Conservation (phyloP, 177 flowering plant genomes). For the Vitis hybrid region DNA sequence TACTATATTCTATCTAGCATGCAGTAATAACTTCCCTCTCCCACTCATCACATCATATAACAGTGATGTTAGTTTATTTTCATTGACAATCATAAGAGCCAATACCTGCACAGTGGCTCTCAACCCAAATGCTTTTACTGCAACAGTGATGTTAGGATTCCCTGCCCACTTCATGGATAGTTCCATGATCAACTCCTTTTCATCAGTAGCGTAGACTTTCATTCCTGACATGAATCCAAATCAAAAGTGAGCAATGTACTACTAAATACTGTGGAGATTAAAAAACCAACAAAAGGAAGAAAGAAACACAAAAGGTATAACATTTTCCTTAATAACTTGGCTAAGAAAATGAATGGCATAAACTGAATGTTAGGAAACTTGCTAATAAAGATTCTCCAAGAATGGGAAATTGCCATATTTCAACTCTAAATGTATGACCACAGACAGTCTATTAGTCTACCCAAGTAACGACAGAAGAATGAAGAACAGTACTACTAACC, state of each 20-base stretch:
- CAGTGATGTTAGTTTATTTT: neutral
- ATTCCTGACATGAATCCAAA: slow-evolving; percentile 55
- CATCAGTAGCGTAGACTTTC: slow-evolving; percentile 88
- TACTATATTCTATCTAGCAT: neutral
- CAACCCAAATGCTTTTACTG: slow-evolving; percentile 81
- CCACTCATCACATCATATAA: neutral
- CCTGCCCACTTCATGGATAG: slow-evolving; percentile 91
- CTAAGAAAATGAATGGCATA: neutral
- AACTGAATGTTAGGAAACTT: neutral
- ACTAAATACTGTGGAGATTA: neutral
- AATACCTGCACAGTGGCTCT: slow-evolving; percentile 87
- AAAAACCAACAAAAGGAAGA: neutral
- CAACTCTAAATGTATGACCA: neutral
- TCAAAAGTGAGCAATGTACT: slow-evolving; percentile 1
- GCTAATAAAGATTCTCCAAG: neutral
- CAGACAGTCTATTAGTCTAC: neutral
- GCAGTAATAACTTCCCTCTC: neutral
- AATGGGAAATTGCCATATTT: neutral
- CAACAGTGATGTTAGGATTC: slow-evolving; percentile 79
- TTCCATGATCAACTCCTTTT: slow-evolving; percentile 98
- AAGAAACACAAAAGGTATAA: neutral
- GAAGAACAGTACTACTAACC: neutral
- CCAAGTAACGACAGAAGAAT: neutral
- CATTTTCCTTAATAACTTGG: neutral
- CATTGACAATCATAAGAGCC: neutral